A percentile compares a stretch with the other conserved stretches of the same genome.
Conservation (phyloP, 345 rosid species). For the Salix exigua region DNA sequence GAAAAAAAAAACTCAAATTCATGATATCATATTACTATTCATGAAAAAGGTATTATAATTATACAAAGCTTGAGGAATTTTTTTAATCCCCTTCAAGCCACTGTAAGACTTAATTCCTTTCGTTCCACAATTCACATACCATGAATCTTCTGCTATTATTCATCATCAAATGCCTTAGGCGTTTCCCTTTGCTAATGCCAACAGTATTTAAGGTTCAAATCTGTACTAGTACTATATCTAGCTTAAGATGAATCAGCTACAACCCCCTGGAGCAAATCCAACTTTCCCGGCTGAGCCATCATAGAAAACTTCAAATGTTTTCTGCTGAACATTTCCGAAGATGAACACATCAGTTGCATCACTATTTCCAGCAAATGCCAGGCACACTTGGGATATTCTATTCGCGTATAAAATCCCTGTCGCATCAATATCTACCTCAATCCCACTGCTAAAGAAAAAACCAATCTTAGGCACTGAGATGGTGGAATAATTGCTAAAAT, state of each 20-base stretch:
- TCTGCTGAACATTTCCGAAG: constrained; percentile 74
- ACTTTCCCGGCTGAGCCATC: constrained; percentile 56
- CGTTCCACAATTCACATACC: too few relatives aligned
- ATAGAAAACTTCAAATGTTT: constrained; percentile 63
- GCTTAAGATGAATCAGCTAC: constrained; percentile 29
- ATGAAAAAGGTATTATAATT: too few relatives aligned
- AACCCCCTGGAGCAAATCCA: constrained; percentile 62
- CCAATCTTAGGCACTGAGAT: constrained; percentile 46
- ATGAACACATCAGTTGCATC: constrained; percentile 46
- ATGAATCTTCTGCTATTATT: too few relatives aligned
- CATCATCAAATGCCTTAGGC: too few relatives aligned
- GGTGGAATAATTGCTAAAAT: constrained; percentile 36
- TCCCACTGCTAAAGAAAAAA: constrained; percentile 44
- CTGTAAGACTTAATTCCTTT: too few relatives aligned
- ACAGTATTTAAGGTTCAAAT: too few relatives aligned
- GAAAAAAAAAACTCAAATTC: too few relatives aligned
- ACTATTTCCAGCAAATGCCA: constrained; percentile 70
- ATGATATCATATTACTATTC: too few relatives aligned
- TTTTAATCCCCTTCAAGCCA: too few relatives aligned
- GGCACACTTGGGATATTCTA: constrained; percentile 54
- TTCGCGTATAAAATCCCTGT: constrained; percentile 46
- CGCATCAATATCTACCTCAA: constrained; percentile 38
- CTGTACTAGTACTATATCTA: not conserved
- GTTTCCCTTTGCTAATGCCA: too few relatives aligned
- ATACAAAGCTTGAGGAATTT: too few relatives aligned